Percentiles rank a stretch among this genome's conserved stretches.
Evolutionary conservation across 352 stramenopile genomes (phyloP).

Genomic region (Phytophthora podocarpi): DNA sequence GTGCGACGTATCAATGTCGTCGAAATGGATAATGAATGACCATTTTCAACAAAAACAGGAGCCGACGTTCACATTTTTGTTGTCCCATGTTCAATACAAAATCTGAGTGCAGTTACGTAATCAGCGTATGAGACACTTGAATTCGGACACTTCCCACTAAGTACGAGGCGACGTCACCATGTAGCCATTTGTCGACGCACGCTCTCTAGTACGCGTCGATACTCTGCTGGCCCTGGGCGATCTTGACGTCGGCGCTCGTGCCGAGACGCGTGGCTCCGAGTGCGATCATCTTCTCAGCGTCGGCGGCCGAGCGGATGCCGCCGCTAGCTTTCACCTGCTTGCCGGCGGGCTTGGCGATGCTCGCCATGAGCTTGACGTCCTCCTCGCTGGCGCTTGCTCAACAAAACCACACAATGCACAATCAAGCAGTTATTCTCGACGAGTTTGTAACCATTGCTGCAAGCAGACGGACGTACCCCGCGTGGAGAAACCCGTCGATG

Average conservation of each 20-base stretch:
- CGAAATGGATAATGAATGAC: constrained; percentile 26
- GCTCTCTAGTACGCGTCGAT: constrained; percentile 29
- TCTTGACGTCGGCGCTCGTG: constrained; percentile 72
- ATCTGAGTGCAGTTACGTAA: no score
- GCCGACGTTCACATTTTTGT: no score
- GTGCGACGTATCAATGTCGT: background rate
- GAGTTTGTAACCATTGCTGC: background rate
- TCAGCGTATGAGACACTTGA: constrained; percentile 12
- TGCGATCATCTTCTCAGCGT: constrained; percentile 75
- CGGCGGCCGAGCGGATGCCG: constrained; percentile 68
- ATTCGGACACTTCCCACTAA: constrained; percentile 5
- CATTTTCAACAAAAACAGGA: no score
- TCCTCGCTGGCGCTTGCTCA: constrained; percentile 68
- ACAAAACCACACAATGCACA: background rate
- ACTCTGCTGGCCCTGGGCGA: constrained; percentile 49
- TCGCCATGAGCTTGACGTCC: constrained; percentile 77
- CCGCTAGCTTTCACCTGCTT: constrained; percentile 87
- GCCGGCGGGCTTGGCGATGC: constrained; percentile 55
- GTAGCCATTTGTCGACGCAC: constrained; percentile 12
- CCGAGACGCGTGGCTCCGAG: constrained; percentile 74
- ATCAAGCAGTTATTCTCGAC: background rate
- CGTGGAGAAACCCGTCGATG: constrained; percentile 86
- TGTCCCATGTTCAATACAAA: no score
- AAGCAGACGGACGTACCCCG: constrained; percentile 38
- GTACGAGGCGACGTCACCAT: constrained; percentile 3